Base-by-base conservation (phyloP, 371 early-diverging fungal genomes). In the Actinomortierella wolfii region DNA sequence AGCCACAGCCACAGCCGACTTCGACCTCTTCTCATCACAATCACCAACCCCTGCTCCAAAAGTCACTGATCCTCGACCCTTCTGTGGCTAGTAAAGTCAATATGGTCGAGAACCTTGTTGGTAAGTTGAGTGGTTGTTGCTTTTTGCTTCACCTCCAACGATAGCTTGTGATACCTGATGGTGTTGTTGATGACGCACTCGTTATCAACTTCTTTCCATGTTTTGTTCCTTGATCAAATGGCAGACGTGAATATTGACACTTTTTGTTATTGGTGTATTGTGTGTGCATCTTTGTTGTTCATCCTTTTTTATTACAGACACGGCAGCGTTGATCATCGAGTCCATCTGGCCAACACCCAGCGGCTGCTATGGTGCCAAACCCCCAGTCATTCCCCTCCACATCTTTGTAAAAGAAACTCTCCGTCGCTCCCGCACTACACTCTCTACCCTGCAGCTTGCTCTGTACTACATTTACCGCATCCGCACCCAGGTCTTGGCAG, bases 391-490 rank as follows among this genome's bases (percentile, higher is more conserved):
- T 44, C 87, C 89, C 41, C 71, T 90, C 50, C 78, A 81, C 46
- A 62, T 71, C 55, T 90, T 90, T 66, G 84, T 91, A 56, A 83
- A 86, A 54, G 91, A 92, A 67, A 82, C 90, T 17, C 75, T 92
- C 13, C 84, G 85, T 48, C 80, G 90, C 50, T 88, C 89, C 29
- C 79, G 83, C 47, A 86, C 88, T 9, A 86, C 91, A 8, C 88
- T 86, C 65, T 85, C 89, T 14, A 88, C 89, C n/a, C 75, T 92
- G 39, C 90, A 89, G 61, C 82, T 87, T 42, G 83, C 90, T 0
- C 65, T 89, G n/a, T 82, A 86, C 24, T 89, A 88, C 62, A 59
- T 88, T 18, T 79, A 86, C 68, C 76, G 82, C 42, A 76, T 80
- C 21, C 74, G 76, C 48, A 60, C 79, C 9, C 62, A 64, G 2